Base-by-base conservation (phyloP, 2,329 filamentous ascomycete genomes). In the Penicillium paneum region DNA sequence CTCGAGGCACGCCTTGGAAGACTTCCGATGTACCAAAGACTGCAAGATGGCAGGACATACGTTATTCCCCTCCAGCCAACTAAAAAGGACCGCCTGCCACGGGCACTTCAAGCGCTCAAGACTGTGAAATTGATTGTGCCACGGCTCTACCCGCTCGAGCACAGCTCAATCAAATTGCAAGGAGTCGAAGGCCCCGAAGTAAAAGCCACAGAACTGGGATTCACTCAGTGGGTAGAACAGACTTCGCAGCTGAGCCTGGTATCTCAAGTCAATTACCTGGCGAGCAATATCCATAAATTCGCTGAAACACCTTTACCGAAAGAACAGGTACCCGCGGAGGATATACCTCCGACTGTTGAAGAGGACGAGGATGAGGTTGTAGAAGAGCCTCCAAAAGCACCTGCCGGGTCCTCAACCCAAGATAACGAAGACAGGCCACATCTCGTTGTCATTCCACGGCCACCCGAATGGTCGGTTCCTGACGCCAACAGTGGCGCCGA, bases 1-100 rank as follows among this genome's bases (percentile, higher is more conserved):
- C 79, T 94, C 0, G 88, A 92, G 73, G 82, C 89, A 28, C 83
- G 90, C 31, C 85, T 94, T 78, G 83, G 87, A 15, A 81, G 87
- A 60, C 68, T 88, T 46, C 79, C 84, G 1, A 71, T 83, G 34
- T 94, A 88, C 67, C 81, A 84, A 29, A 88, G 86, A 59, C 86
- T 85, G 1, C 76, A 80, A 29, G 88, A 92, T 70, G 88, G 87
- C 1, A 78, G 87, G 55, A 81, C 84, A 15, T 93, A 88, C 68
- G 87, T 83, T 2, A 68, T 93, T 12, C 87, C 89, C 0, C 73
- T 94, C 3, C 84, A 89, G 58, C 86, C 88, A 1, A 81, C 80
- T 54, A 83, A 83, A 53, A 79, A 80, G 49, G 70, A 73, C 8
- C 81, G 84, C 40, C 79, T 93, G 7, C 87, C 89, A 0, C 62